Conservation (phyloP, 805 yeast genomes). For the Wickerhamiella australiensis region DNA sequence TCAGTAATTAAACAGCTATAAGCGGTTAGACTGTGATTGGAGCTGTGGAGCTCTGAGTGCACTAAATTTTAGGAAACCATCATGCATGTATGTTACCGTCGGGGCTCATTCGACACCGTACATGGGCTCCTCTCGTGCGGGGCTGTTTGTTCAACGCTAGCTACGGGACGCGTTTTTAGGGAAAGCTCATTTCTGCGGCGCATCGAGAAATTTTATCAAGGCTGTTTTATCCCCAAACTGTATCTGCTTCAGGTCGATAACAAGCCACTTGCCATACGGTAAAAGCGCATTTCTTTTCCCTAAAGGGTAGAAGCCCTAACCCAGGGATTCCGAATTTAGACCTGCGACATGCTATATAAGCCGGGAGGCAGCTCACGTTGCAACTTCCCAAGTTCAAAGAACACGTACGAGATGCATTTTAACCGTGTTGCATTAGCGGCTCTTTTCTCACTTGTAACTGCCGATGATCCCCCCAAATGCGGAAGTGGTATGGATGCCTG, state of each 20-base stretch:
- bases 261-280: background rate
- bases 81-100: too few relatives aligned
- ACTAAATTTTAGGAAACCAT: too few relatives aligned
- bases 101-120: too few relatives aligned
- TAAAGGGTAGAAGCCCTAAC: background rate
- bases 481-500: conserved; percentile 34
- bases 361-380: background rate
- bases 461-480: conserved; percentile 19
- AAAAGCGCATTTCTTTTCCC: conserved; percentile 3
- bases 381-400: background rate
- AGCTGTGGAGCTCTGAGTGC: too few relatives aligned
- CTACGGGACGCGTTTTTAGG: too few relatives aligned
- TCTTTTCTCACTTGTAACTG: conserved; percentile 1
- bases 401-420: conserved; percentile 1
- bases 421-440: background rate
- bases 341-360: background rate
- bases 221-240: background rate
- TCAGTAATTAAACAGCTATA: too few relatives aligned
- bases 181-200: too few relatives aligned
- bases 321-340: background rate
- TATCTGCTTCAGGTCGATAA: background rate
- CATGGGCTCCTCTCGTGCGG: too few relatives aligned
- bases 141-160: too few relatives aligned
- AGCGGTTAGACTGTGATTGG: too few relatives aligned
- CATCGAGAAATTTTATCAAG: background rate